Evolutionary conservation across 345 rosid species (phyloP).

Genomic region (Durio zibethinus): DNA sequence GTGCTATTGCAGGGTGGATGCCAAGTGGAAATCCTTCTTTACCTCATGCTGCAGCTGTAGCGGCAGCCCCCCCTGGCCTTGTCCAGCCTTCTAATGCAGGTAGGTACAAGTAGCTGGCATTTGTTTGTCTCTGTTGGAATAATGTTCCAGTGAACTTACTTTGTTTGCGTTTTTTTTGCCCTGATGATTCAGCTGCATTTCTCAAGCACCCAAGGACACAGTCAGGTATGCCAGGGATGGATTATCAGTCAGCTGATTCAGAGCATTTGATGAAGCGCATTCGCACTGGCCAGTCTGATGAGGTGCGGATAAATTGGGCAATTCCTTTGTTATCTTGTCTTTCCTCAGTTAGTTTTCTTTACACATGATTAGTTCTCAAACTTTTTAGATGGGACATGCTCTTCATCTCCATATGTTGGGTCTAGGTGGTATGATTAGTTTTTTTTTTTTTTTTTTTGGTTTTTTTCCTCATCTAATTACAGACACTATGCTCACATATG

Average conservation of each 20-base stretch:
- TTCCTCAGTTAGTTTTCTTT: background rate
- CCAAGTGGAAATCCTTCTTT: slow-evolving; percentile 42
- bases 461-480: background rate
- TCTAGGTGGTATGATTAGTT: background rate
- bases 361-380: background rate
- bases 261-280: slow-evolving; percentile 68
- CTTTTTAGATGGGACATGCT: background rate
- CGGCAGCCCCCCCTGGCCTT: slow-evolving; percentile 39
- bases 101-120: background rate
- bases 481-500: background rate
- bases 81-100: slow-evolving; percentile 46
- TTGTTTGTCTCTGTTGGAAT: background rate
- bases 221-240: slow-evolving; percentile 47
- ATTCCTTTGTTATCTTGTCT: background rate
- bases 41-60: slow-evolving; percentile 44
- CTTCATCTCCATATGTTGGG: background rate
- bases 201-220: slow-evolving; percentile 63
- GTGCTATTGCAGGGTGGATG: slow-evolving; percentile 79
- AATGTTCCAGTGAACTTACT: background rate
- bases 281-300: slow-evolving; percentile 59
- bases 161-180: background rate
- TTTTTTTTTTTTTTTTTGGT: no score
- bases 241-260: slow-evolving; percentile 68
- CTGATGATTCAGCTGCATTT: slow-evolving; percentile 43
- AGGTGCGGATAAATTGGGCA: slow-evolving; percentile 33